Conservation (phyloP, 2,329 filamentous ascomycete genomes). For the Alternaria novae-zelandiae region DNA sequence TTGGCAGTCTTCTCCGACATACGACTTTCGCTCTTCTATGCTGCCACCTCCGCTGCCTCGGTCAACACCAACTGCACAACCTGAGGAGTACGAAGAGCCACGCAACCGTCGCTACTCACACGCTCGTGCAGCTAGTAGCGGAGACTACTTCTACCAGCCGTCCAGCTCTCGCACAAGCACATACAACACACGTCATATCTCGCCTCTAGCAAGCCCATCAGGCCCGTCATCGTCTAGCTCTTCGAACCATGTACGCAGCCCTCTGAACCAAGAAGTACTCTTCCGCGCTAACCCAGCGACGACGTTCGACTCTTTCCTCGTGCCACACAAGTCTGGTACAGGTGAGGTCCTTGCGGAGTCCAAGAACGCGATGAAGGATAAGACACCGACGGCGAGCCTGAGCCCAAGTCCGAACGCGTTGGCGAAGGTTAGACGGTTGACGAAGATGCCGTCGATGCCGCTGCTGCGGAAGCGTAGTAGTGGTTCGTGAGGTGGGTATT, state of each 20-base stretch:
- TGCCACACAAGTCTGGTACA: conserved; percentile 31
- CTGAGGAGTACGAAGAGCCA: neutral
- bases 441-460: conserved; percentile 6
- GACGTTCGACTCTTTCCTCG: conserved; percentile 39
- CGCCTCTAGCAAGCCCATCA: neutral
- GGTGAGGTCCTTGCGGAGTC: conserved; percentile 28
- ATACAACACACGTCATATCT: neutral
- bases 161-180: neutral
- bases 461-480: neutral
- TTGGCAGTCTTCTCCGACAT: conserved; percentile 5
- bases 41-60: neutral
- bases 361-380: conserved; percentile 12
- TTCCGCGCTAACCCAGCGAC: conserved; percentile 17
- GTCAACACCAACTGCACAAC: neutral
- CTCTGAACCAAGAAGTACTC: conserved; percentile 5
- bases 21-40: conserved; percentile 10
- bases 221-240: neutral
- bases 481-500: neutral
- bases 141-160: conserved; percentile 13
- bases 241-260: conserved; percentile 19
- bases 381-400: neutral
- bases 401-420: neutral
- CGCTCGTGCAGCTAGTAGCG: conserved; percentile 9
- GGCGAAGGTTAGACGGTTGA: neutral
- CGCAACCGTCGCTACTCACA: neutral